Conservation (phyloP, 129 eudicot species). For the Chrysanthemum seticuspe region DNA sequence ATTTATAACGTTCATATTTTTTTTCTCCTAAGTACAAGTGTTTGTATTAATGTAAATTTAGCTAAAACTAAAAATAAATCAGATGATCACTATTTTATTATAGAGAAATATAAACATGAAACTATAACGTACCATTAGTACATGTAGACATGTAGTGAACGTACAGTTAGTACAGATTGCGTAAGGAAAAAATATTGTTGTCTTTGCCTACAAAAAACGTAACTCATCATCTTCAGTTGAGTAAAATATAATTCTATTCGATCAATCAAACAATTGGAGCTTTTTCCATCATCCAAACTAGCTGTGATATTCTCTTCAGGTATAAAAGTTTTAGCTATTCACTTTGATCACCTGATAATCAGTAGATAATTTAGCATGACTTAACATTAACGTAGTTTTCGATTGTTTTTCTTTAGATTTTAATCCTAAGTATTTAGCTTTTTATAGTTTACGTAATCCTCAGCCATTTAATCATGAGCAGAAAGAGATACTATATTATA, state of each 20-base stretch:
- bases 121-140: constrained; percentile 14
- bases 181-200: background rate
- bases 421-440: background rate
- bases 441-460: background rate
- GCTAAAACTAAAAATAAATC: background rate
- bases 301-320: constrained; percentile 21
- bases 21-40: too few relatives aligned
- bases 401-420: background rate
- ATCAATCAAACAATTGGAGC: background rate
- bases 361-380: background rate
- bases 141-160: constrained; percentile 11
- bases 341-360: background rate
- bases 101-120: background rate
- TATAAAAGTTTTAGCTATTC: constrained; percentile 7
- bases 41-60: too few relatives aligned
- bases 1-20: too few relatives aligned
- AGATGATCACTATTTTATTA: background rate
- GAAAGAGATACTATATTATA: too few relatives aligned
- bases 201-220: constrained; percentile 1
- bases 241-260: background rate
- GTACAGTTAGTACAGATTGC: constrained; percentile 15
- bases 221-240: background rate
- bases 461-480: background rate
- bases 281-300: too few relatives aligned
- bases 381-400: background rate